Conservation (phyloP, 129 eudicot genomes). For the Pittosporum tobira region DNA sequence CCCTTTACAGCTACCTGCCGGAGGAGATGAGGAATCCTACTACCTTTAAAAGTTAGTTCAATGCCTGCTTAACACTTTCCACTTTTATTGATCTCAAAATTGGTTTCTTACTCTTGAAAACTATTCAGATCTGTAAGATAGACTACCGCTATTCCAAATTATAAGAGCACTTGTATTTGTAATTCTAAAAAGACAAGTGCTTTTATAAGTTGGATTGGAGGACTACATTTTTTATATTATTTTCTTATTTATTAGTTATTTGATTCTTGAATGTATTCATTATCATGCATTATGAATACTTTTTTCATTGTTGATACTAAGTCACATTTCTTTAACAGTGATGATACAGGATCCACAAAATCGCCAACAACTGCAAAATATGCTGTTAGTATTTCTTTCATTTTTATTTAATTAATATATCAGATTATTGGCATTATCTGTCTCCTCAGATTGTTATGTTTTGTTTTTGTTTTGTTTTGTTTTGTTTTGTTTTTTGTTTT, state of each 20-base stretch:
- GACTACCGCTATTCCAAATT: no score
- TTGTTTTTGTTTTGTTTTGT: background rate
- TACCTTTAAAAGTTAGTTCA: conserved; percentile 81
- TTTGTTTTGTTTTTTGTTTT: background rate
- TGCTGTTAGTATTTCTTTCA: conserved; percentile 56
- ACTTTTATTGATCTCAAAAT: background rate
- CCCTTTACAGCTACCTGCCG: conserved; percentile 69
- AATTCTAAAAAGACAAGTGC: no score
- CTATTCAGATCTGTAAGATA: background rate
- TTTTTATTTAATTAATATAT: background rate
- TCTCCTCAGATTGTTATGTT: background rate
- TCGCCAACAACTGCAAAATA: conserved; percentile 91
- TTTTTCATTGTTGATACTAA: no score
- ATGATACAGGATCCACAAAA: conserved; percentile 93
- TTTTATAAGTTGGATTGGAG: no score
- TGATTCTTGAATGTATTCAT: no score
- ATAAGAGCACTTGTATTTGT: no score
- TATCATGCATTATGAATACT: no score
- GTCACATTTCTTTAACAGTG: conserved; percentile 38
- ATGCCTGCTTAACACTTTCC: background rate
- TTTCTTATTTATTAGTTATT: no score
- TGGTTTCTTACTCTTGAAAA: conserved; percentile 6
- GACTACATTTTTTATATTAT: no score
- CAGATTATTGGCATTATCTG: background rate
- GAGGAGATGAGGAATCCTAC: conserved; percentile 99